phyloP scores from a whole-genome alignment of 2,329 filamentous ascomycete genomes.

The Pseudopyrenochaeta lycopersici region DNA sequence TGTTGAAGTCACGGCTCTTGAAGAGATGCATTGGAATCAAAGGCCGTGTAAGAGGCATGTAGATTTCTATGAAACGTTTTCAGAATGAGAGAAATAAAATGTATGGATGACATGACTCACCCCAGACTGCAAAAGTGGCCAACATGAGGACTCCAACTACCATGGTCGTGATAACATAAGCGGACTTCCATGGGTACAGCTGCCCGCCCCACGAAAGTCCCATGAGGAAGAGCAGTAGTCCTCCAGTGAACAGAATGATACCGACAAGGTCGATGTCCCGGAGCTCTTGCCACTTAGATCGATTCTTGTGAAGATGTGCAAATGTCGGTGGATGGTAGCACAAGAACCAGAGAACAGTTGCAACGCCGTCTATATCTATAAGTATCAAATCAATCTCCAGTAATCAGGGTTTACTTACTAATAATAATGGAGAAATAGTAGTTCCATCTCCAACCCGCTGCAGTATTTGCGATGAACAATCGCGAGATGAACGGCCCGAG shows the following conservation, averaged over 20 bases:
- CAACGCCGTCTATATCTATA: slow-evolving; percentile 12
- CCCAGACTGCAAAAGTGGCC: slow-evolving; percentile 20
- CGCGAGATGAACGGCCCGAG: slow-evolving; percentile 21
- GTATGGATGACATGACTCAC: slow-evolving; percentile 11
- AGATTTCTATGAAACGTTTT: slow-evolving; percentile 12
- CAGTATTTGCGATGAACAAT: slow-evolving; percentile 5
- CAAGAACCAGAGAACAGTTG: slow-evolving; percentile 18
- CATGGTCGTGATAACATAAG: slow-evolving; percentile 21
- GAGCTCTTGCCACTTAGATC: slow-evolving; percentile 16
- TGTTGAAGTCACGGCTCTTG: slow-evolving; percentile 13
- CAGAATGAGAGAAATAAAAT: not conserved
- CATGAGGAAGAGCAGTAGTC: slow-evolving; percentile 14
- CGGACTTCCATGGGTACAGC: slow-evolving; percentile 19
- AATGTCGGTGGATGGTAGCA: slow-evolving; percentile 23
- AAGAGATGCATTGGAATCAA: slow-evolving; percentile 20
- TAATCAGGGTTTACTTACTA: too few relatives aligned
- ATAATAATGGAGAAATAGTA: slow-evolving; percentile 18
- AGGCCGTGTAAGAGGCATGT: slow-evolving; percentile 21
- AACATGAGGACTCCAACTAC: slow-evolving; percentile 19
- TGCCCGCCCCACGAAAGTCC: slow-evolving; percentile 21
- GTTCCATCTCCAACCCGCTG: slow-evolving; percentile 22
- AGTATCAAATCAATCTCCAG: too few relatives aligned
- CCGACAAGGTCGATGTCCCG: slow-evolving; percentile 21
- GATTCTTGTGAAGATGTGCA: slow-evolving; percentile 15
- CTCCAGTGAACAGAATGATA: slow-evolving; percentile 15